Evolutionary conservation across 768 basidiomycete species (phyloP).

Genomic region (Trametes coccinea): DNA sequence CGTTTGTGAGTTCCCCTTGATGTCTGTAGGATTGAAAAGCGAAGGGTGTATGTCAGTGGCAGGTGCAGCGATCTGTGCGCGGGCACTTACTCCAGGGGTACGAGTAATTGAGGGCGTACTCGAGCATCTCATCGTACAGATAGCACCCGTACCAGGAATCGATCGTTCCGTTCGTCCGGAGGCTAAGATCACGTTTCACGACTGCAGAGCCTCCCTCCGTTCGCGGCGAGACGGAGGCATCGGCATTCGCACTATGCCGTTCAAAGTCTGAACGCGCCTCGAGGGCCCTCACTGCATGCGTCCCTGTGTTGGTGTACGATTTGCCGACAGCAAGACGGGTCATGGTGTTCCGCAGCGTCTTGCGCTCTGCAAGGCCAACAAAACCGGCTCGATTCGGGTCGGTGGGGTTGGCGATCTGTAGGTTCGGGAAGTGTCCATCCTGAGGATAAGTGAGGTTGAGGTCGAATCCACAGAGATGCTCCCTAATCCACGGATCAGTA

Average conservation of each 20-base stretch:
- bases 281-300: not conserved
- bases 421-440: constrained; percentile 47
- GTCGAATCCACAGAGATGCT: constrained; percentile 62
- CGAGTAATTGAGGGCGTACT: constrained; percentile 72
- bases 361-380: constrained; percentile 16
- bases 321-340: constrained; percentile 24
- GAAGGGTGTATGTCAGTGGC: not conserved
- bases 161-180: constrained; percentile 50
- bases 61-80: no score
- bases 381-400: constrained; percentile 4
- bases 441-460: constrained; percentile 73
- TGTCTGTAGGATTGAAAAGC: not conserved
- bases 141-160: constrained; percentile 48
- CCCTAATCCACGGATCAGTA: constrained; percentile 35
- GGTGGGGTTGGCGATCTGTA: constrained; percentile 15
- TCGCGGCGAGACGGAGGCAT: not conserved
- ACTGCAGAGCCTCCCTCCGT: not conserved
- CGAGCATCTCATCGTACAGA: constrained; percentile 61
- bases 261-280: not conserved
- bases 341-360: not conserved
- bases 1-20: not conserved
- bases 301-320: not conserved
- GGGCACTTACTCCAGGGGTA: constrained; percentile 50
- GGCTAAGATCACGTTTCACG: constrained; percentile 43
- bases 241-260: not conserved